phyloP scores from a whole-genome alignment of 2,329 filamentous ascomycete genomes.

The Escovopsis sp. region DNA sequence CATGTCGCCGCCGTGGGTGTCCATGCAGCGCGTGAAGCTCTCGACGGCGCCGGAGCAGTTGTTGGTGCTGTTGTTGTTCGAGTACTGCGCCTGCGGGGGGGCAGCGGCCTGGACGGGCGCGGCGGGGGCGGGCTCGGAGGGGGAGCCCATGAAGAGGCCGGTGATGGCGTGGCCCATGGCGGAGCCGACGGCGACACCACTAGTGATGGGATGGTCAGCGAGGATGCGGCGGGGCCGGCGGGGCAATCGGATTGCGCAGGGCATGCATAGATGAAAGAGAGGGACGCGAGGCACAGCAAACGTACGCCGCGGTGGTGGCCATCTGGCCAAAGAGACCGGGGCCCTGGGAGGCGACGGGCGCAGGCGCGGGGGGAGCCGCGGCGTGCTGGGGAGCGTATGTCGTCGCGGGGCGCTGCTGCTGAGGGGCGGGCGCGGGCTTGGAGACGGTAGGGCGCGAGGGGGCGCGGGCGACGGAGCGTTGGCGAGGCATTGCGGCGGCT shows the following conservation, averaged over 20 bases:
- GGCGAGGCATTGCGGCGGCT: conserved; percentile 51
- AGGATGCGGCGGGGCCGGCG: not conserved
- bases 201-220: conserved; percentile 21
- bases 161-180: conserved; percentile 91
- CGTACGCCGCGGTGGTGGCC: conserved; percentile 94
- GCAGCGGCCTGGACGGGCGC: conserved; percentile 25
- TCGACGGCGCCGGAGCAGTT: conserved; percentile 61
- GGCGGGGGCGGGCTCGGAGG: conserved; percentile 32
- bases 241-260: not conserved
- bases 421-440: conserved; percentile 38
- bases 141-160: conserved; percentile 68
- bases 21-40: conserved; percentile 90
- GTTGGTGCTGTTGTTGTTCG: conserved; percentile 31
- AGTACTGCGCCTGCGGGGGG: conserved; percentile 37
- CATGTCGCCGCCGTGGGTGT: conserved; percentile 87
- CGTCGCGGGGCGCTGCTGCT: conserved; percentile 55
- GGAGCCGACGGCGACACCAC: conserved; percentile 91
- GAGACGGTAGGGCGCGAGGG: conserved; percentile 53
- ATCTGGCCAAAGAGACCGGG: conserved; percentile 91
- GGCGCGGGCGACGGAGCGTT: conserved; percentile 53
- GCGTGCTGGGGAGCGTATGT: conserved; percentile 41
- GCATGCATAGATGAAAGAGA: not conserved
- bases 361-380: conserved; percentile 24
- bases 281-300: conserved; percentile 13
- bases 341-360: conserved; percentile 43